phyloP scores from a whole-genome alignment of 192 early-diverging fungal genomes.

The Kappamyces sp. region DNA sequence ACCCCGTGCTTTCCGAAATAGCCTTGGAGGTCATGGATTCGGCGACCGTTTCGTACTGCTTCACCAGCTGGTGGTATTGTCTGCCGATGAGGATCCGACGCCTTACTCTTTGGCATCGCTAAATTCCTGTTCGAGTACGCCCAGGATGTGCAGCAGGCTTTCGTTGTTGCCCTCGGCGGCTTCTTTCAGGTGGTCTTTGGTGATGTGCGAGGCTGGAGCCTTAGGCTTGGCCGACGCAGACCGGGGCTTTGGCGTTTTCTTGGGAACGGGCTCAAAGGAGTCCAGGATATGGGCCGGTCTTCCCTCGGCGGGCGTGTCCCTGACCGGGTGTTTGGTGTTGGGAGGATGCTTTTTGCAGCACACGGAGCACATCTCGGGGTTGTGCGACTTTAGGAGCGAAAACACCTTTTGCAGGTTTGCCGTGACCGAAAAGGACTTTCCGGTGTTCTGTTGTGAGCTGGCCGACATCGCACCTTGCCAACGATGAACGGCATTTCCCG shows the following conservation, averaged over 20 bases:
- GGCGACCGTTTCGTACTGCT: slow-evolving; percentile 37
- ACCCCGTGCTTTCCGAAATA: slow-evolving; percentile 12
- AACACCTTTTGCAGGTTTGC: slow-evolving; percentile 55
- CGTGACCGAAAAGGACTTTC: slow-evolving; percentile 53
- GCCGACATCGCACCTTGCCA: slow-evolving; percentile 35
- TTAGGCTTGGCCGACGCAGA: slow-evolving; percentile 4
- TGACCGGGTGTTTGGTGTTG: neutral
- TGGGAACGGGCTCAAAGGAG: too few relatives aligned
- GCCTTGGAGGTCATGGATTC: slow-evolving; percentile 11
- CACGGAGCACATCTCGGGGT: slow-evolving; percentile 48
- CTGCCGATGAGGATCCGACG: slow-evolving; percentile 17
- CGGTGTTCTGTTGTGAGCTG: slow-evolving; percentile 30
- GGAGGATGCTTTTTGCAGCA: slow-evolving; percentile 18
- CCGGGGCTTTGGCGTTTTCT: too few relatives aligned
- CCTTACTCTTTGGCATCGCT: slow-evolving; percentile 31
- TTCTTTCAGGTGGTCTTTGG: neutral
- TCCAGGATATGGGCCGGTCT: too few relatives aligned
- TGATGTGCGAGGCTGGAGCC: neutral
- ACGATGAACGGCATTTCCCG: slow-evolving; percentile 55
- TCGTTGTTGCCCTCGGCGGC: slow-evolving; percentile 15
- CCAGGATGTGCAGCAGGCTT: slow-evolving; percentile 27
- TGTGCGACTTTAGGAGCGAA: slow-evolving; percentile 49
- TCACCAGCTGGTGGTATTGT: slow-evolving; percentile 39
- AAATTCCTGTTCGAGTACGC: slow-evolving; percentile 36
- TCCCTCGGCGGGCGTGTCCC: neutral